A percentile compares a stretch with the other conserved stretches of the same genome.
Conservation (phyloP, 495 filamentous ascomycete genomes). For the Penicillium riverlandense region DNA sequence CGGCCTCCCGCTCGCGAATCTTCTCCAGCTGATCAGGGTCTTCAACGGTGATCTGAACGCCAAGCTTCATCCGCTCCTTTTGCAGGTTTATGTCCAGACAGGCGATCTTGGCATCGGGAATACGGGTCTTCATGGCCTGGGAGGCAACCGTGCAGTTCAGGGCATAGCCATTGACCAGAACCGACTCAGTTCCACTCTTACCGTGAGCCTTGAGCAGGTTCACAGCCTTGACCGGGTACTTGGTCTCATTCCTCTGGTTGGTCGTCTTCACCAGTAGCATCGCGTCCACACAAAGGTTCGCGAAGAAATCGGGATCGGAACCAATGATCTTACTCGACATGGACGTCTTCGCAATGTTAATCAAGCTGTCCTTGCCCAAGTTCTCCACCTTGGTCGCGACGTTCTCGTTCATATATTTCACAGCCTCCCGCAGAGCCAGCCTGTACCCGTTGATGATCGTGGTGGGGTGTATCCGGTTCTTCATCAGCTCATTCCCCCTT, state of each 20-base stretch:
- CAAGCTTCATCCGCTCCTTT: constrained; percentile 98
- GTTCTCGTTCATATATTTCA: constrained; percentile 98
- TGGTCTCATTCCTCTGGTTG: constrained; percentile 82
- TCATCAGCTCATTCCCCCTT: constrained; percentile 95
- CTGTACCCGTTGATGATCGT: constrained; percentile 99
- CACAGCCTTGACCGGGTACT: constrained; percentile 98
- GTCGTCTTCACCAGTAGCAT: constrained; percentile 91
- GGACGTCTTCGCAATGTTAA: constrained; percentile 96
- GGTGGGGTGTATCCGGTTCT: constrained; percentile 98
- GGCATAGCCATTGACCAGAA: constrained; percentile 93
- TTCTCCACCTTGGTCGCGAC: constrained; percentile 90
- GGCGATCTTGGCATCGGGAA: constrained; percentile 93
- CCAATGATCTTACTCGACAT: constrained; percentile 99
- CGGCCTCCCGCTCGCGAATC: constrained; percentile 84
- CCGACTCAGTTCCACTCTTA: constrained; percentile 80
- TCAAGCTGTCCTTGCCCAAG: constrained; percentile 77
- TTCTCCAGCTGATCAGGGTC: constrained; percentile 96
- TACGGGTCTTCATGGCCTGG: constrained; percentile 92
- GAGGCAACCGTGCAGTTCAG: constrained; percentile 98
- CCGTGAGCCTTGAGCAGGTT: constrained; percentile 98
- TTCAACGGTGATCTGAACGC: constrained; percentile 96
- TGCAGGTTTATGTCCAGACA: constrained; percentile 97
- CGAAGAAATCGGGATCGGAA: constrained; percentile 91
- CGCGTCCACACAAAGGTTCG: constrained; percentile 93
- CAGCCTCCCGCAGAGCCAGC: constrained; percentile 88